Conservation (phyloP, 495 filamentous ascomycete genomes). For the Aspergillus ellipticus region DNA sequence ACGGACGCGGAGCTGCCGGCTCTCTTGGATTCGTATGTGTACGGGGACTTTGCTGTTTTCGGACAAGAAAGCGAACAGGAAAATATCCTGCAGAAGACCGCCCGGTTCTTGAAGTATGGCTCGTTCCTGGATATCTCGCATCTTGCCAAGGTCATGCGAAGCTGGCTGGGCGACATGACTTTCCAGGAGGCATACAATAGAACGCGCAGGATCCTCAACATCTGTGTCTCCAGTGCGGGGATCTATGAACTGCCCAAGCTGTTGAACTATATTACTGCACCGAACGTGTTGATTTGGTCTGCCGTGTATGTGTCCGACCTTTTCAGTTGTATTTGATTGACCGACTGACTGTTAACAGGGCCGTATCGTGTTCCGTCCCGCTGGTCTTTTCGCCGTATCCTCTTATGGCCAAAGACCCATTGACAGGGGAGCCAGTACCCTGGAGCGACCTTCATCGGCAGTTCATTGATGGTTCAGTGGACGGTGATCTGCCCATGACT, state of each 20-base stretch:
- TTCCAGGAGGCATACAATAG: conserved; percentile 96
- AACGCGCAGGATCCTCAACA: conserved; percentile 85
- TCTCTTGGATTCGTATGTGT: conserved; percentile 67
- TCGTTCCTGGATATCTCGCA: conserved; percentile 80
- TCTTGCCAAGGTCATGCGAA: conserved; percentile 74
- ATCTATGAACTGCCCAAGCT: conserved; percentile 83
- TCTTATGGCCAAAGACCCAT: conserved; percentile 79
- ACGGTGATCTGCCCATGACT: conserved; percentile 91
- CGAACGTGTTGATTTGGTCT: conserved; percentile 94
- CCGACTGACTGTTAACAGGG: conserved; percentile 39
- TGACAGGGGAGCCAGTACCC: conserved; percentile 69
- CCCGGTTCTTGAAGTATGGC: conserved; percentile 74
- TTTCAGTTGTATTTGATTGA: neutral
- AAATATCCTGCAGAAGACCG: conserved; percentile 62
- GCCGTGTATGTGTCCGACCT: conserved; percentile 61
- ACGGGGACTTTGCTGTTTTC: conserved; percentile 83
- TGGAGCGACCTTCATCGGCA: conserved; percentile 81
- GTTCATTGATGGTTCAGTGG: conserved; percentile 92
- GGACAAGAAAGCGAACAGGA: conserved; percentile 68
- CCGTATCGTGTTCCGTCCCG: conserved; percentile 90
- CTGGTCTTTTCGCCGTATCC: conserved; percentile 74
- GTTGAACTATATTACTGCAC: conserved; percentile 89
- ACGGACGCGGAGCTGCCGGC: conserved; percentile 80
- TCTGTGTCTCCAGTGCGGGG: conserved; percentile 82
- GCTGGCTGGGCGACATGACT: conserved; percentile 78